phyloP scores from a whole-genome alignment of 108 stramenopile genomes.

The Discostella pseudostelligera region DNA sequence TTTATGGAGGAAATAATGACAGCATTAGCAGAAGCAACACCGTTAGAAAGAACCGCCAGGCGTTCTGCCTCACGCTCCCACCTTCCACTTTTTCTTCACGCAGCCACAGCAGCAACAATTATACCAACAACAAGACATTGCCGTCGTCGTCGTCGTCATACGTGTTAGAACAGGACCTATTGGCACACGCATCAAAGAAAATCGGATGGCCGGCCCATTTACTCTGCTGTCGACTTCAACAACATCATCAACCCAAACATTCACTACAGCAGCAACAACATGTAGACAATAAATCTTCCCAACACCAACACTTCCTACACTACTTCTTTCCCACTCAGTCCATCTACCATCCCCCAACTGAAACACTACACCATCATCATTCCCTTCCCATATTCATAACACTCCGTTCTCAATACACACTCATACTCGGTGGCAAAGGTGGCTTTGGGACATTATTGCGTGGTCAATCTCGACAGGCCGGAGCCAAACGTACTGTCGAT shows the following conservation, averaged over 20 bases:
- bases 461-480: constrained; percentile 89
- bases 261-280: too few relatives aligned
- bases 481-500: constrained; percentile 86
- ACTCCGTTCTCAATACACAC: constrained; percentile 5
- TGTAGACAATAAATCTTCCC: too few relatives aligned
- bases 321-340: neutral
- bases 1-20: neutral
- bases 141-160: neutral
- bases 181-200: constrained; percentile 2
- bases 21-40: neutral
- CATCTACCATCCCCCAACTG: constrained; percentile 10
- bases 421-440: constrained; percentile 83
- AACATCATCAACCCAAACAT: neutral
- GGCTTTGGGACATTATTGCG: constrained; percentile 96
- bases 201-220: constrained; percentile 34
- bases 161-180: constrained; percentile 13
- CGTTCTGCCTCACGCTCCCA: constrained; percentile 25
- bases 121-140: too few relatives aligned
- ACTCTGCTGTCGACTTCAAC: constrained; percentile 6
- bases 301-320: neutral
- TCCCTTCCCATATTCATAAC: neutral
- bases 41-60: constrained; percentile 15
- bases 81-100: neutral
- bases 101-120: neutral
- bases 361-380: constrained; percentile 2